A percentile compares a stretch with the other conserved stretches of the same genome.
These are phyloP conservation scores for Colletotrichum simmondsii DNA, from an alignment of 2,329 filamentous ascomycete species.

Conservation along the genomic window DNA sequence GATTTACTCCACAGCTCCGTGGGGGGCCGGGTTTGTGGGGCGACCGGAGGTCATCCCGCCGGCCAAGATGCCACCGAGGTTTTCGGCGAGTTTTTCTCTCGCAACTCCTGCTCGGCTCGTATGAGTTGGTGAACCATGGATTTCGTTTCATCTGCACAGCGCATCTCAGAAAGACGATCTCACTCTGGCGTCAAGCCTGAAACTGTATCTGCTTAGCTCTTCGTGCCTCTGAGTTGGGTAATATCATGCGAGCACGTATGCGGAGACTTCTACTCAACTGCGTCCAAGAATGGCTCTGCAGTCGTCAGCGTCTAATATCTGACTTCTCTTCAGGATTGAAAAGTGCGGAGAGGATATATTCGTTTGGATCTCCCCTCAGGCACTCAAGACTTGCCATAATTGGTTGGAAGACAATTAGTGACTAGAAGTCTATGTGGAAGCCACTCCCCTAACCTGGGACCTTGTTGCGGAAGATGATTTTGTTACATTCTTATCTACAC, in stretches of 20 bases:
- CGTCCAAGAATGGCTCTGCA: too few species aligned
- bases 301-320: too few species aligned
- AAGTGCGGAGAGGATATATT: too few species aligned
- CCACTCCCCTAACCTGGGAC: too few species aligned
- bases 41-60: not conserved
- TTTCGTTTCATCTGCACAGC: not conserved
- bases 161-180: not conserved
- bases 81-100: not conserved
- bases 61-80: not conserved
- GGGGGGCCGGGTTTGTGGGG: not conserved
- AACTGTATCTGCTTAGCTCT: not conserved
- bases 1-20: not conserved
- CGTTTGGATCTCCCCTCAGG: too few species aligned
- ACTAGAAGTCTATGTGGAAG: too few species aligned
- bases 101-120: not conserved
- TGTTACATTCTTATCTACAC: too few species aligned
- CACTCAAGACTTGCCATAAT: too few species aligned
- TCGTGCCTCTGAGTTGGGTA: not conserved
- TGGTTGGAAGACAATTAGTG: too few species aligned
- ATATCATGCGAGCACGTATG: not conserved
- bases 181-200: not conserved
- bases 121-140: not conserved
- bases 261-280: too few species aligned
- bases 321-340: too few species aligned
- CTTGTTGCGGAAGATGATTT: too few species aligned